These are phyloP conservation scores for Trichoderma atroviride DNA, from an alignment of 2,329 filamentous ascomycete genomes.

Conservation along the genomic window DNA sequence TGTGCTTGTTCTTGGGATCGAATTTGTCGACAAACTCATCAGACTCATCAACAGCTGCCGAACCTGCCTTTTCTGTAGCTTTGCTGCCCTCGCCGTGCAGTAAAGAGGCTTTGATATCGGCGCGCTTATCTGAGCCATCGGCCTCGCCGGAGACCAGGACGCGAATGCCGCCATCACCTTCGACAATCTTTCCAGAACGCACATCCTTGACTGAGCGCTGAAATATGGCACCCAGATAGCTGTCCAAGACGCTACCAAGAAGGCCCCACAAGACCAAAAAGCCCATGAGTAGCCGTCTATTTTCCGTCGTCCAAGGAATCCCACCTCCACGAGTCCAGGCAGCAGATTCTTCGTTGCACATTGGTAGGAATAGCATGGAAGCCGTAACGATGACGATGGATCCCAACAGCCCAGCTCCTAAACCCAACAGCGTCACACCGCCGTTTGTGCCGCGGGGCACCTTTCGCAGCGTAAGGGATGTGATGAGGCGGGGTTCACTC, in stretches of 20 bases:
- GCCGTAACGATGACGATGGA: slow-evolving; percentile 69
- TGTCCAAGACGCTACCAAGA: slow-evolving; percentile 83
- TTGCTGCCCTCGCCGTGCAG: slow-evolving; percentile 49
- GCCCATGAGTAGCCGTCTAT: slow-evolving; percentile 53
- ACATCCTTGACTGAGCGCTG: slow-evolving; percentile 87
- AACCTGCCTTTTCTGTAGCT: slow-evolving; percentile 44
- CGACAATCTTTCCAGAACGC: slow-evolving; percentile 82
- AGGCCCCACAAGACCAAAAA: slow-evolving; percentile 73
- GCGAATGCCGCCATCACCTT: slow-evolving; percentile 74
- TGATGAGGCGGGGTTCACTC: slow-evolving; percentile 79
- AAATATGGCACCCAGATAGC: slow-evolving; percentile 78
- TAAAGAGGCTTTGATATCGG: slow-evolving; percentile 46
- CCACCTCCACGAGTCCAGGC: slow-evolving; percentile 46
- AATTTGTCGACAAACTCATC: slow-evolving; percentile 48
- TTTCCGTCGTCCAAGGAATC: slow-evolving; percentile 50
- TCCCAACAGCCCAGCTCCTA: slow-evolving; percentile 73
- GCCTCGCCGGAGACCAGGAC: slow-evolving; percentile 51
- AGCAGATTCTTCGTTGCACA: slow-evolving; percentile 57
- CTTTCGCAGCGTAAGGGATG: slow-evolving; percentile 70
- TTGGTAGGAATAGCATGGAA: slow-evolving; percentile 68
- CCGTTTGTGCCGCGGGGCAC: slow-evolving; percentile 94
- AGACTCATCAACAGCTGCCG: slow-evolving; percentile 41
- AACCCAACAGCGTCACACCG: slow-evolving; percentile 76
- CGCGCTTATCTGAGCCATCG: slow-evolving; percentile 38
- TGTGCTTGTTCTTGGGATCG: slow-evolving; percentile 53